Evolutionary conservation across 768 basidiomycete genomes (phyloP).

Genomic region (Arthromyces matolae): DNA sequence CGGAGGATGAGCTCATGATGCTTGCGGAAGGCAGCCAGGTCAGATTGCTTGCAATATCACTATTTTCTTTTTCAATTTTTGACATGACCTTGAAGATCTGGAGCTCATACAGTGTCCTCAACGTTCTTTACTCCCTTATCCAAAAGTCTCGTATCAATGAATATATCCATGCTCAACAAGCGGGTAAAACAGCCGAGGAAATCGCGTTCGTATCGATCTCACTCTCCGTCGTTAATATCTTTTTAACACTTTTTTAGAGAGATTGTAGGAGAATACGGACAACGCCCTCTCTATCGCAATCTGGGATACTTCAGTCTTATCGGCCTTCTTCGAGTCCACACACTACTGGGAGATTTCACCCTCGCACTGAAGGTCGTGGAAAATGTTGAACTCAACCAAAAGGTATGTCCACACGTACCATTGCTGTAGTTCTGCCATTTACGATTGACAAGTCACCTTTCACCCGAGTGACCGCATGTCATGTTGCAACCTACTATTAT

Average conservation of each 20-base stretch:
- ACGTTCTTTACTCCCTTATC: slow-evolving; percentile 96
- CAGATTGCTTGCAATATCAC: too few species aligned
- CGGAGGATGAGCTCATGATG: slow-evolving; percentile 83
- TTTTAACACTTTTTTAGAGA: slow-evolving; percentile 56
- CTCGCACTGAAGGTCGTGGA: slow-evolving; percentile 95
- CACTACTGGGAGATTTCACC: slow-evolving; percentile 92
- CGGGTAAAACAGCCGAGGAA: too few species aligned
- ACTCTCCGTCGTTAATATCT: slow-evolving; percentile 1
- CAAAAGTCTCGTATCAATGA: slow-evolving; percentile 97
- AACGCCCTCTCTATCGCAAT: slow-evolving; percentile 86
- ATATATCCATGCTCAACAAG: slow-evolving; percentile 78
- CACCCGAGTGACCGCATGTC: slow-evolving; percentile 93
- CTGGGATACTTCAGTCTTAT: slow-evolving; percentile 97
- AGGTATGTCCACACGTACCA: slow-evolving; percentile 40
- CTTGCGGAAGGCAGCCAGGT: slow-evolving; percentile 72
- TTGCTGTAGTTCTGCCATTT: slow-evolving; percentile 5
- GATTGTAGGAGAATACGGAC: slow-evolving; percentile 88
- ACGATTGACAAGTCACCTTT: slow-evolving; percentile 62
- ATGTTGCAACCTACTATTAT: slow-evolving; percentile 93
- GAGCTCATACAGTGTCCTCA: slow-evolving; percentile 97
- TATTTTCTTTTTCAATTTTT: too few species aligned
- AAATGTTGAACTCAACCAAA: slow-evolving; percentile 88
- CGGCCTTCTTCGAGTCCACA: slow-evolving; percentile 94
- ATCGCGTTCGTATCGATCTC: too few species aligned
- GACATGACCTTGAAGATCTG: slow-evolving; percentile 74